Base-by-base conservation (phyloP, 2,329 filamentous ascomycete species). In the Mariannaea elegans region DNA sequence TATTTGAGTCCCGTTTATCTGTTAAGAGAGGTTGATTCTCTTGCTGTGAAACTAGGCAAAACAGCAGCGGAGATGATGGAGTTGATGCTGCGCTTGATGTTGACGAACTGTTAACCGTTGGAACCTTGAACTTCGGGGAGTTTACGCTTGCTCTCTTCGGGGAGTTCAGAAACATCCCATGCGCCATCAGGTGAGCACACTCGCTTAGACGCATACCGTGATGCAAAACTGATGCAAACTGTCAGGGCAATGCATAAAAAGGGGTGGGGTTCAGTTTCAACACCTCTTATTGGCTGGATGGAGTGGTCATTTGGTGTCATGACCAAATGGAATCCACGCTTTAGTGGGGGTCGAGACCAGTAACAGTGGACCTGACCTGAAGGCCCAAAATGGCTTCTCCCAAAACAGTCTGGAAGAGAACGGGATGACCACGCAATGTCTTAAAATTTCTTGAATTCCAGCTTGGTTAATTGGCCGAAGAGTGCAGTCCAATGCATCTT, bases 171-270 rank as follows among this genome's bases (percentile, higher is more conserved):
- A 5, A 53, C 16, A 13, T 51, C 52, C 38, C 49, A 56, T 63
- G 59, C 49, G 19, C 16, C 23, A 23, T 61, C 56, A 63, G 41
- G 60, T 63, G 62, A 65, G 39, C 5, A 7, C 8, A 8, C 12
- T 46, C 16, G 44, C 34, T 50, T 45, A 50, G 44, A 18, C 23
- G 51, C 51, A 55, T 55, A 52, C 21, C 5, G 7, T 7, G 32
- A 23, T 12, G 31, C 12, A 21, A 3, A 24, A 21, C 31, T 21
- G 9, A 39, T 51, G 46, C 29, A 42, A 50, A 29, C 39, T 29
- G 39, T 14, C 12, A 12, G 9, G 19, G 39, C 18, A 18, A 39
- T 39, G 36, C 36, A 39, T 7, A 19, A 18, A 39, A 39, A n/a
- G 36, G 36, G 36, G n/a, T 16, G 16, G 18, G 36, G 10, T 5